Evolutionary conservation across 139 green algal genomes (phyloP).

Genomic region (Tetradesmus lagerheimii): DNA sequence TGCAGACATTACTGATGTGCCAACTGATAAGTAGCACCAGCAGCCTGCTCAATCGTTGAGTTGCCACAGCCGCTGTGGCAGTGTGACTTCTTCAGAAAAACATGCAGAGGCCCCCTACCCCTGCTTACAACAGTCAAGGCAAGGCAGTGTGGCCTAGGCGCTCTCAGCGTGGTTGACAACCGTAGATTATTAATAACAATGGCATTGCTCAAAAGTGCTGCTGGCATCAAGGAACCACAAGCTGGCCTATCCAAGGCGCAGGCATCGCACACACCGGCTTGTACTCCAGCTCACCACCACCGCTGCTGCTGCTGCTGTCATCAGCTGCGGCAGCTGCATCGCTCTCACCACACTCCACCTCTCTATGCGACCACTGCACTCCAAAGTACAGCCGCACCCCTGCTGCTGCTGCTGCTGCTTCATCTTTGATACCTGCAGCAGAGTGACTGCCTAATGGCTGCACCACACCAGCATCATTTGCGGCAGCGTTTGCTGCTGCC

Average conservation of each 20-base stretch:
- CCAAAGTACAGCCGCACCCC: constrained; percentile 9
- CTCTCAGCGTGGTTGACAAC: too few relatives aligned
- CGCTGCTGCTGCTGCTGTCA: not conserved
- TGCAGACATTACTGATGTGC: too few relatives aligned
- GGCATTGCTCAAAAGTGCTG: too few relatives aligned
- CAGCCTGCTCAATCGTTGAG: too few relatives aligned
- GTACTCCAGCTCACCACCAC: not conserved
- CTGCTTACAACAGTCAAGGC: too few relatives aligned
- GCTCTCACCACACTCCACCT: not conserved
- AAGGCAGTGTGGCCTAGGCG: too few relatives aligned
- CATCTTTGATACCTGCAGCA: not conserved
- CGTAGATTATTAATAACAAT: too few relatives aligned
- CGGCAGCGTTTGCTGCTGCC: too few relatives aligned
- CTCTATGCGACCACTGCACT: constrained; percentile 14
- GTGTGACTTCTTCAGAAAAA: too few relatives aligned
- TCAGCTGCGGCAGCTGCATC: not conserved
- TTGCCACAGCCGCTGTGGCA: too few relatives aligned
- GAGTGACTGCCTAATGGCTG: not conserved
- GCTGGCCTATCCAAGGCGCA: constrained; percentile 2
- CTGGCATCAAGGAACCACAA: not conserved
- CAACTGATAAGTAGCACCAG: too few relatives aligned
- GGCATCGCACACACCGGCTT: constrained; percentile 37
- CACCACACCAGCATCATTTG: not conserved
- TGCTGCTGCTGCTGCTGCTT: not conserved
- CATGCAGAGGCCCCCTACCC: too few relatives aligned